Base-by-base conservation (phyloP, 352 stramenopile genomes). In the Pythium aristosporum region DNA sequence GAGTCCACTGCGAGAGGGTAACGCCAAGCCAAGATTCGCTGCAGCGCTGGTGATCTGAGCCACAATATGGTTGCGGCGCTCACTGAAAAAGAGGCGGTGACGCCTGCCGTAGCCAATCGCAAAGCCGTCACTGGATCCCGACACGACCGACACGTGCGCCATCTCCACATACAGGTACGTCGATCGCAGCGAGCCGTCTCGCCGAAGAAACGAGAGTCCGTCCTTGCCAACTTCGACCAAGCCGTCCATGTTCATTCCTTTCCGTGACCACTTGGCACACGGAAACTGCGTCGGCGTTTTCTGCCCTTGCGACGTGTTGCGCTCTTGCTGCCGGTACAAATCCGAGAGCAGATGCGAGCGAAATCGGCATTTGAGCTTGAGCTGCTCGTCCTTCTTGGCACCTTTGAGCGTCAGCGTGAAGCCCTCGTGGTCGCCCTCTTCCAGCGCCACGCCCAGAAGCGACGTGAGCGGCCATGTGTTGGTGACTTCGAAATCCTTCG, bases 401-500 rank as follows among this genome's bases (percentile, higher is more conserved):
- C 87, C 87, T 52, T 87, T 83, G 3, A 95, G 63, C 10, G 68
- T 58, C 21, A 95, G 56, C 49, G 69, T 79, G 50, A 95, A 95
- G 47, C 82, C 74, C 57, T 90, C 69, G 6, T 50, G 32, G 57
- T 95, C 86, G 34, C 60, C 67, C 4, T 75, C 48, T 20, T 95
- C 85, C n/a, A 95, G 69, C 18, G 66, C 73, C 52, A 94, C 72
- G 59, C 64, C 71, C 2, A 81, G 51, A 6, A 95, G 66, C 28
- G 80, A 70, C 30, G 73, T 77, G 18, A 92, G 72, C 5, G 83
- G 82, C 87, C 87, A 96, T 43, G 85, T 92, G 62, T 96, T 96
- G 46, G 87, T 96, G 12, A 96, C 79, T 61, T 94, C 87, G 65
- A 94, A 94, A 68, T 94, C 82, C 37, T 87, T 81, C 23, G 85